These are phyloP conservation scores for Glycine tomentella DNA, from an alignment of 306 rosid species.

Conservation along the genomic window DNA sequence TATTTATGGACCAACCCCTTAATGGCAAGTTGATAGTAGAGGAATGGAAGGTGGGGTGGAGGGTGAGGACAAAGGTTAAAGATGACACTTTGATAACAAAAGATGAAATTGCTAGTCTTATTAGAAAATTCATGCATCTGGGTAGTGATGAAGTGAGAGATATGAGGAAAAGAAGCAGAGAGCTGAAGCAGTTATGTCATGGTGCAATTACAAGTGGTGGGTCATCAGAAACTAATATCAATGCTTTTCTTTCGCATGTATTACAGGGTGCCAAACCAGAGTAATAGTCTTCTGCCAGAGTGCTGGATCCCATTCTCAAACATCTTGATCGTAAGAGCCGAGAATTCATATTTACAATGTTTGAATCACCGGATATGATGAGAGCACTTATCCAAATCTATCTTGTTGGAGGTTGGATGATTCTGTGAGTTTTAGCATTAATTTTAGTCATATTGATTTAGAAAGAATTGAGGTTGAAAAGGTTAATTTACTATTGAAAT, in stretches of 20 bases:
- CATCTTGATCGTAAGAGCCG: background rate
- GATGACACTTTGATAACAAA: conserved; percentile 42
- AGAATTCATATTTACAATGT: background rate
- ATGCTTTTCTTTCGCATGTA: conserved; percentile 47
- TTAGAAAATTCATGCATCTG: conserved; percentile 58
- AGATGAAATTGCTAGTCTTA: conserved; percentile 53
- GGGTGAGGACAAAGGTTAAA: conserved; percentile 48
- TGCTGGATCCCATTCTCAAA: background rate
- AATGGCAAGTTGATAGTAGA: conserved; percentile 55
- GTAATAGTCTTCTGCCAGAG: background rate
- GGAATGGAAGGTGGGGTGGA: conserved; percentile 77
- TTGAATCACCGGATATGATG: background rate
- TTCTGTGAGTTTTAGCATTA: background rate
- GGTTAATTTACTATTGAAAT: too few relatives aligned
- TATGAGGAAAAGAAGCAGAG: conserved; percentile 52
- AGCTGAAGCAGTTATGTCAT: conserved; percentile 45
- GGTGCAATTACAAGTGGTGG: conserved; percentile 53
- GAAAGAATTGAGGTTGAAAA: background rate
- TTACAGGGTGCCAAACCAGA: background rate
- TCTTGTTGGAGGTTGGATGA: background rate
- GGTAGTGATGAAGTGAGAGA: conserved; percentile 48
- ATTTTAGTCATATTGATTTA: background rate
- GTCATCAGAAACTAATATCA: conserved; percentile 46
- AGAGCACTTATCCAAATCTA: background rate
- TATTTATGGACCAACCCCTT: conserved; percentile 52